These are phyloP conservation scores for Nannizzia gypsea DNA, from an alignment of 2,329 filamentous ascomycete genomes.

Conservation along the genomic window DNA sequence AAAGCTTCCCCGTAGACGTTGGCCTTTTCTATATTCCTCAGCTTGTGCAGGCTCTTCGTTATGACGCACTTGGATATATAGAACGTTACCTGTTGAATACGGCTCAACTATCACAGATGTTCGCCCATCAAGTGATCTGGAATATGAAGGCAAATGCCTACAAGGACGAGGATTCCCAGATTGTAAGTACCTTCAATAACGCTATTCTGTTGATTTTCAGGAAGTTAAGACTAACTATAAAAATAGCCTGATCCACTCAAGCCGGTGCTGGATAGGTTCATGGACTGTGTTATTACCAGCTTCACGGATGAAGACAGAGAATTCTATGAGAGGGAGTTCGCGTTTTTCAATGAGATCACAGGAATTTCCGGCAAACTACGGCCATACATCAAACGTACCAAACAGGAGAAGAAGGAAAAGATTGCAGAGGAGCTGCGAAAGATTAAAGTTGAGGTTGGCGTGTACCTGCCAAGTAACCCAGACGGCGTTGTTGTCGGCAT, in stretches of 20 bases:
- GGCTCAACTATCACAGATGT: slow-evolving; percentile 92
- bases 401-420: slow-evolving; percentile 97
- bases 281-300: slow-evolving; percentile 66
- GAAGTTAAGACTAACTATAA: slow-evolving; percentile 11
- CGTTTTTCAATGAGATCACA: slow-evolving; percentile 97
- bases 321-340: slow-evolving; percentile 90
- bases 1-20: slow-evolving; percentile 89
- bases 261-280: slow-evolving; percentile 82
- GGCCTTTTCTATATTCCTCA: slow-evolving; percentile 99
- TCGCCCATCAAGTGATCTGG: slow-evolving; percentile 99
- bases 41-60: slow-evolving; percentile 88
- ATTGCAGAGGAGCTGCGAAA: slow-evolving; percentile 97
- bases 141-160: slow-evolving; percentile 99
- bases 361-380: slow-evolving; percentile 90
- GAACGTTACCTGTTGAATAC: slow-evolving; percentile 95
- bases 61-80: slow-evolving; percentile 86
- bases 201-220: slow-evolving; percentile 3
- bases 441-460: slow-evolving; percentile 92
- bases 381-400: slow-evolving; percentile 79
- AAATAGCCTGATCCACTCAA: slow-evolving; percentile 75
- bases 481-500: slow-evolving; percentile 97
- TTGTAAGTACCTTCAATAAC: slow-evolving; percentile 43
- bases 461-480: slow-evolving; percentile 93
- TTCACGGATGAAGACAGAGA: slow-evolving; percentile 67
- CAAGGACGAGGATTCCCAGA: slow-evolving; percentile 86